A percentile compares a stretch with the other conserved stretches of the same genome.
Evolutionary conservation across 2,329 filamentous ascomycete species (phyloP).

Genomic region (Ophiostoma sp.): DNA sequence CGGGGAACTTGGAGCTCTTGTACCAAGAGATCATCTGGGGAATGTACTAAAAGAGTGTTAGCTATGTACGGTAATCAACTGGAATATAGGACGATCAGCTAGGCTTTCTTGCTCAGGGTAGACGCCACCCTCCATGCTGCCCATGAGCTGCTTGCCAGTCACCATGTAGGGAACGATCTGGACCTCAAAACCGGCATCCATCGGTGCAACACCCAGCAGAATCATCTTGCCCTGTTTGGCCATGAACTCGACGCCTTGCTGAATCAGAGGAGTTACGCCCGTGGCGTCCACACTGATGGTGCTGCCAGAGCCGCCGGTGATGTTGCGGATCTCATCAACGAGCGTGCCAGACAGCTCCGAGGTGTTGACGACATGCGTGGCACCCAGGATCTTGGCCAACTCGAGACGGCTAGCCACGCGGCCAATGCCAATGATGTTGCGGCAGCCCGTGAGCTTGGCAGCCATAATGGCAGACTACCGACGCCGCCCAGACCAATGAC

Average conservation of each 20-base stretch:
- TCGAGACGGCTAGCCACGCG: not conserved
- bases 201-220: not conserved
- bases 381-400: not conserved
- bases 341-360: not conserved
- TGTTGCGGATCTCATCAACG: not conserved
- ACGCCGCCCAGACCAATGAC: not conserved
- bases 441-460: not conserved
- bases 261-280: not conserved
- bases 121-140: conserved; percentile 3
- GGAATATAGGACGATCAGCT: not conserved
- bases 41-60: not conserved
- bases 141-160: conserved; percentile 2
- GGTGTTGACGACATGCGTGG: not conserved
- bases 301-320: not conserved
- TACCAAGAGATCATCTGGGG: not conserved
- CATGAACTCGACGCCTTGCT: not conserved
- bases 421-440: not conserved
- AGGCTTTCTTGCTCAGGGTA: not conserved
- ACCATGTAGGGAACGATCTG: not conserved
- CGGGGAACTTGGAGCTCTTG: not conserved
- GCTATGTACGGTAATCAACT: not conserved
- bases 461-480: not conserved
- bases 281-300: not conserved
- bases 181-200: not conserved
- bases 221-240: conserved; percentile 3